Evolutionary conservation across 768 basidiomycete genomes (phyloP).

Genomic region (Udeniomyces megalosporus): DNA sequence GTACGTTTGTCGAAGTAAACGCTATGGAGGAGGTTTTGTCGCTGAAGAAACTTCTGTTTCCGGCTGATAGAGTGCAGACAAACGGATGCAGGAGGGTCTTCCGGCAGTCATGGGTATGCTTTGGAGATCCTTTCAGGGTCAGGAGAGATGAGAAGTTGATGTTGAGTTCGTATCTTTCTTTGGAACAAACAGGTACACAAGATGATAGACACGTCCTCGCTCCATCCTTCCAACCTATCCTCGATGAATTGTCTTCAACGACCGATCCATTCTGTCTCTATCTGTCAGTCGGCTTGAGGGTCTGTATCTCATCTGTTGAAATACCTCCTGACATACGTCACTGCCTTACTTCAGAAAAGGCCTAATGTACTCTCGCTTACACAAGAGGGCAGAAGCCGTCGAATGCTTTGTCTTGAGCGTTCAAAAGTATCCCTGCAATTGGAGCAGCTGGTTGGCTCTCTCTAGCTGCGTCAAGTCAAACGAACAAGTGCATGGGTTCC

Average conservation of each 20-base stretch:
- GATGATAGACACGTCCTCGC: conserved; percentile 7
- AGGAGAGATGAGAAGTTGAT: too few species aligned
- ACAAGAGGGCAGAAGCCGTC: conserved; percentile 69
- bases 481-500: conserved; percentile 49
- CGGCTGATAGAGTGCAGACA: conserved; percentile 7
- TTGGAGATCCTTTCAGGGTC: too few species aligned
- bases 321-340: conserved; percentile 1
- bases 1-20: conserved; percentile 37
- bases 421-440: conserved; percentile 72
- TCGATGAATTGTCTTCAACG: conserved; percentile 42
- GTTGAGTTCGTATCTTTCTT: too few species aligned
- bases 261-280: conserved; percentile 72
- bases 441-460: conserved; percentile 77
- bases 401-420: conserved; percentile 64
- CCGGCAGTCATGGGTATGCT: conserved; percentile 9
- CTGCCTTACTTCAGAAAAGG: conserved; percentile 45
- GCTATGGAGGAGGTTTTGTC: neutral
- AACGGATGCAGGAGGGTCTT: conserved; percentile 12
- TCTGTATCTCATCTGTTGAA: too few species aligned
- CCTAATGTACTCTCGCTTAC: conserved; percentile 61
- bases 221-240: conserved; percentile 28
- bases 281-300: conserved; percentile 42
- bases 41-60: too few species aligned
- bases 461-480: conserved; percentile 57
- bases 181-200: conserved; percentile 1